Evolutionary conservation across 2,329 filamentous ascomycete species (phyloP), one percentile per base, ranked within the genome.

Genomic region (Didymella lethalis): DNA sequence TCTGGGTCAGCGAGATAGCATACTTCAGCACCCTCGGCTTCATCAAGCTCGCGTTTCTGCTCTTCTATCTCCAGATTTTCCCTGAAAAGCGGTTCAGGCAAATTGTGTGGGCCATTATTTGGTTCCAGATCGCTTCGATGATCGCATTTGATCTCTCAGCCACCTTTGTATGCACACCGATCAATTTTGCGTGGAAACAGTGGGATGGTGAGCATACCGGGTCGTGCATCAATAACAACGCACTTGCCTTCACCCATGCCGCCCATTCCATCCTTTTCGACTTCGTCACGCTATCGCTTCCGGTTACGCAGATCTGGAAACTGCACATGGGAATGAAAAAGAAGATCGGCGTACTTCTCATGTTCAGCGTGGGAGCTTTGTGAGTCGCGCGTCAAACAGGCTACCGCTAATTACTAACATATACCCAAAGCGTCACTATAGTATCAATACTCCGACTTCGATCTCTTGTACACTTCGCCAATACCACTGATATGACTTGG

Each of bases 381-480:
- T 78, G 41, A 59, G 60, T 51, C 4, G 20, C 20, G 20, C 20
- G 3, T 23, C 20, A 31, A 20, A 14, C 26, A 26, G 10, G 7
- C 16, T 2, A 7, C 12, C 1, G 20, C 16, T 20, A 16, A 25
- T 4, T 16, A 16, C 48, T 53, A 41, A 57, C 41, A 7, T 32
- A 5, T 11, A 5, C 41, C 78, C 74, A 53, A 46, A 80, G 77
- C 51, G 76, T 79, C 46, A 80, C 78, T 5, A 54, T 81, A 12
- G 70, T 81, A 20, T 80, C 78, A 47, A 75, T 79, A 50, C 61
- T 82, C 26, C 77, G 79, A 2, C 65, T 82, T 2, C 69, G 71
- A 7, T 75, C 75, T 5, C 68, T 81, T 5, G 72, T 81, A 45
- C 59, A 73, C 44, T 81, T 82, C 54, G 75, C 76, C 26, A 76